Evolutionary conservation across 179 eudicot species (phyloP).

Genomic region (Nepenthes alata): DNA sequence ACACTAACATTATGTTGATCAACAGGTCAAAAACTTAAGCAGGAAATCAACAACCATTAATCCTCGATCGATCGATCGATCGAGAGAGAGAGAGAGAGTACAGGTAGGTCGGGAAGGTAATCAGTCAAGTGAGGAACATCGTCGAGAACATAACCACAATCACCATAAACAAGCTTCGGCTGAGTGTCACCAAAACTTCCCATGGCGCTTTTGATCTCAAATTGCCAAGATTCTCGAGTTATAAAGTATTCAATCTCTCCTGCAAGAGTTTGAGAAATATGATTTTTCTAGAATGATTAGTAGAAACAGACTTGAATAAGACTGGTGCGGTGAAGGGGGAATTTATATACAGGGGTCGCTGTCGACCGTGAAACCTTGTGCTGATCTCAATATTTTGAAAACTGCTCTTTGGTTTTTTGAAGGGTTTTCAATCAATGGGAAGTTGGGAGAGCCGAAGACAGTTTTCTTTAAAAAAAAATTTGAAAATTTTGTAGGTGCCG

Average conservation of each 20-base stretch:
- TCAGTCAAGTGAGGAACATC: conserved; percentile 15
- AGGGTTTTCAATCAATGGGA: no score
- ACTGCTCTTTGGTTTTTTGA: not conserved
- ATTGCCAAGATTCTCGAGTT: not conserved
- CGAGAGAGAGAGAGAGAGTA: conserved; percentile 8
- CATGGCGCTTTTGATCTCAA: not conserved
- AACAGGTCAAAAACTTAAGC: not conserved
- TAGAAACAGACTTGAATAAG: not conserved
- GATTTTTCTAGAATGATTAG: not conserved
- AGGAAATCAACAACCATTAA: not conserved
- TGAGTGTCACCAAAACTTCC: conserved; percentile 6
- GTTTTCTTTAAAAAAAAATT: no score
- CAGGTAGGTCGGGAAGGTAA: conserved; percentile 29
- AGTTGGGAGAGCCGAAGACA: no score
- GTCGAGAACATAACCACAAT: conserved; percentile 10
- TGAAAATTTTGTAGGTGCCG: no score
- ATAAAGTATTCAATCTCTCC: no score
- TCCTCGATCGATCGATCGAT: not conserved
- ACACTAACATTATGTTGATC: not conserved
- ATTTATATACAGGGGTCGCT: not conserved
- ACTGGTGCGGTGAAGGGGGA: not conserved
- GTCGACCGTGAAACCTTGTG: not conserved
- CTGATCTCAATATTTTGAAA: no score
- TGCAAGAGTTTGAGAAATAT: not conserved
- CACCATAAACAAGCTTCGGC: conserved; percentile 5